Conservation (phyloP, 2,329 filamentous ascomycete genomes). For the Claviceps paspali region DNA sequence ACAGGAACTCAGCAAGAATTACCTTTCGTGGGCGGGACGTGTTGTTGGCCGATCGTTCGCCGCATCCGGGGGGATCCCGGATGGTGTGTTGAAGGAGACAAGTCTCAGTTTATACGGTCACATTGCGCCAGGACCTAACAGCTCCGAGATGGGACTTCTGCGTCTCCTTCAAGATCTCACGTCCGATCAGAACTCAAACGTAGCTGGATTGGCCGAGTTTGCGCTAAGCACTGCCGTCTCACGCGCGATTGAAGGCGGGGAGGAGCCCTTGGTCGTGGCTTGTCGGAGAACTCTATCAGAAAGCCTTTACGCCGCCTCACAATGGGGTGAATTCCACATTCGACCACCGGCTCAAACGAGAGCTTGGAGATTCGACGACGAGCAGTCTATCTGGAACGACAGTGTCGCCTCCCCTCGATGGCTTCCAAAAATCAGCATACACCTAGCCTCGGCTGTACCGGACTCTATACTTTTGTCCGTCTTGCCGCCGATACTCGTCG, state of each 20-base stretch:
- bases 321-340: constrained; percentile 39
- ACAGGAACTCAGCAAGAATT: constrained; percentile 48
- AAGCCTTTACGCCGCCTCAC: constrained; percentile 35
- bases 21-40: constrained; percentile 71
- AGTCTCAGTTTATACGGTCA: constrained; percentile 34
- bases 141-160: constrained; percentile 50
- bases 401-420: constrained; percentile 35
- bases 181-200: constrained; percentile 37
- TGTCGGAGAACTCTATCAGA: constrained; percentile 37
- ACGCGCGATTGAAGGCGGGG: constrained; percentile 29
- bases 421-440: constrained; percentile 45
- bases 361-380: constrained; percentile 4
- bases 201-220: constrained; percentile 45
- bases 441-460: constrained; percentile 42
- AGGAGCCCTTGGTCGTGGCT: constrained; percentile 32
- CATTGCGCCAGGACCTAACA: constrained; percentile 29
- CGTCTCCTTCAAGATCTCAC: constrained; percentile 46
- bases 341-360: constrained; percentile 35
- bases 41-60: constrained; percentile 75
- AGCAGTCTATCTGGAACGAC: constrained; percentile 16
- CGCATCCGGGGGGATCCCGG: constrained; percentile 52
- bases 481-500: constrained; percentile 48
- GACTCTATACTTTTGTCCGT: constrained; percentile 55
- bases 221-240: constrained; percentile 42
- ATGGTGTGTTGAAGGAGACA: constrained; percentile 45